A percentile compares a stretch with the other conserved stretches of the same genome.
Conservation (phyloP, 306 rosid species). For the Aeschynomene evenia region DNA sequence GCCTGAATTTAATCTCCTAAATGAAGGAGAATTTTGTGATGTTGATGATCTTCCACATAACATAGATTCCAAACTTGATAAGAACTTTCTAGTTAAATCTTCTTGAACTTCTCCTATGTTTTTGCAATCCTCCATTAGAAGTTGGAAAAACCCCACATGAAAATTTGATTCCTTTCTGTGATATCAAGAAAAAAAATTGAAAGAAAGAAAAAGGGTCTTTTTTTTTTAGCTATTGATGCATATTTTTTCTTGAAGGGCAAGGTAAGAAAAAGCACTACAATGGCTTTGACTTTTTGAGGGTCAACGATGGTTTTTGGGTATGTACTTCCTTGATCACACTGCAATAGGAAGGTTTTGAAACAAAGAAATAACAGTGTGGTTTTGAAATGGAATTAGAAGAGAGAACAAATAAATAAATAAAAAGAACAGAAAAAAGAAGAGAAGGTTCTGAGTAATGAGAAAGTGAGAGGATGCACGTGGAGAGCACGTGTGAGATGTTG, state of each 20-base stretch:
- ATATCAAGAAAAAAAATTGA: constrained; percentile 1
- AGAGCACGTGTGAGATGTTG: not conserved
- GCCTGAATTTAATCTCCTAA: constrained; percentile 50
- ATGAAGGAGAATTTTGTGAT: constrained; percentile 66
- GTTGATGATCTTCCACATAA: constrained; percentile 59
- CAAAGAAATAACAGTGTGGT: too few species aligned
- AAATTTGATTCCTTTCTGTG: constrained; percentile 18
- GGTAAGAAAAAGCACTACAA: constrained; percentile 26
- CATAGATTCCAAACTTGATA: constrained; percentile 49
- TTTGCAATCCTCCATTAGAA: constrained; percentile 60
- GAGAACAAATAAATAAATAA: too few species aligned
- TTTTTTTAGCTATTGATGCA: constrained; percentile 18
- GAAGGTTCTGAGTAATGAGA: not conserved
- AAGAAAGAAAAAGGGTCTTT: not conserved
- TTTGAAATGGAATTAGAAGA: too few species aligned
- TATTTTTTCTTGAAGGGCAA: not conserved
- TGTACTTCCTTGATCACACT: not conserved
- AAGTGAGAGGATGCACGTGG: constrained; percentile 4
- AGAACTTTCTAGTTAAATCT: constrained; percentile 29
- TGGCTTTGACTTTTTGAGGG: constrained; percentile 14
- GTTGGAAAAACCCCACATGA: not conserved
- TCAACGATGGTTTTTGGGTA: constrained; percentile 22
- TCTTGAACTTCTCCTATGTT: constrained; percentile 45
- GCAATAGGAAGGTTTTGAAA: not conserved
- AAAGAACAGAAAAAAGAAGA: not conserved